A percentile compares a stretch with the other conserved stretches of the same genome.
Conservation (phyloP, 345 rosid species). For the Citrus hindsii region DNA sequence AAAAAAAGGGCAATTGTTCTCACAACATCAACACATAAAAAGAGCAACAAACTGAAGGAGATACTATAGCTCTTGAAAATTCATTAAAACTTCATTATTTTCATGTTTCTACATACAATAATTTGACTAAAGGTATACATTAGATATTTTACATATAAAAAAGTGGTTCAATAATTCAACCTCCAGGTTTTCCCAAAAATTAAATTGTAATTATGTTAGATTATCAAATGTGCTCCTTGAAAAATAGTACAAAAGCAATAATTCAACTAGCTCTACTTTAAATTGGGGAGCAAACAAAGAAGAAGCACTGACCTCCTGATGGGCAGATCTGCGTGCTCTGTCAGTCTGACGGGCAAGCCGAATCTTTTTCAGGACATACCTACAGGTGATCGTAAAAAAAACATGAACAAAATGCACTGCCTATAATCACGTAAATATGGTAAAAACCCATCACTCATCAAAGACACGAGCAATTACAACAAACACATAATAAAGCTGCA, state of each 20-base stretch:
- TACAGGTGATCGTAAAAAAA: conserved; percentile 20
- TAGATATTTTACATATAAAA: background rate
- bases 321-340: conserved; percentile 89
- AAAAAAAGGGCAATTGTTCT: background rate
- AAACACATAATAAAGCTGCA: background rate
- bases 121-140: background rate
- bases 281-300: background rate
- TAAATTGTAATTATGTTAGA: background rate
- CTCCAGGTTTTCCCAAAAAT: background rate
- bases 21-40: background rate
- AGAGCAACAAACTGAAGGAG: background rate
- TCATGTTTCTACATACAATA: background rate
- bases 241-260: background rate
- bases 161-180: background rate
- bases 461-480: background rate
- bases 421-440: conserved; percentile 9
- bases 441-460: background rate
- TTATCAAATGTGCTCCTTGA: background rate
- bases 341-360: conserved; percentile 97
- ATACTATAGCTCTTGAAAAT: background rate
- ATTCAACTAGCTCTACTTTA: background rate
- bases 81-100: background rate
- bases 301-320: conserved; percentile 66
- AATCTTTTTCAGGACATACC: conserved; percentile 91
- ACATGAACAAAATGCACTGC: background rate